Evolutionary conservation across 2,329 filamentous ascomycete genomes (phyloP).

Genomic region (Pyrenophora graminea): DNA sequence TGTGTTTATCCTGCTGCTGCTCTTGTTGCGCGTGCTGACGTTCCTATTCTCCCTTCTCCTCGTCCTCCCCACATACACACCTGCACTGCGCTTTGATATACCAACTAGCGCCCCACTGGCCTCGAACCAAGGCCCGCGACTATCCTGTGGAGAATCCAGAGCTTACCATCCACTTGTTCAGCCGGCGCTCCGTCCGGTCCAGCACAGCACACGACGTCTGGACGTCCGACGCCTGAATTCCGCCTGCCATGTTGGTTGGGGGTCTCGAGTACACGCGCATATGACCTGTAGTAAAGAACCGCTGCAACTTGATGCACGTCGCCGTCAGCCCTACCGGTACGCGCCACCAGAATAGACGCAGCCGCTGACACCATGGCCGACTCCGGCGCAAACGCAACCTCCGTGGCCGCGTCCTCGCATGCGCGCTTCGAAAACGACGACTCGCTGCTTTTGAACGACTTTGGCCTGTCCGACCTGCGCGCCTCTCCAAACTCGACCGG

Average conservation of each 20-base stretch:
- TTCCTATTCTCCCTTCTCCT: background rate
- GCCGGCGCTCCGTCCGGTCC: conserved; percentile 14
- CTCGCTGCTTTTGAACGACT: conserved; percentile 42
- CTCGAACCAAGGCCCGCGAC: conserved; percentile 7
- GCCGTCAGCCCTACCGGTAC: conserved; percentile 10
- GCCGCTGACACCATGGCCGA: conserved; percentile 34
- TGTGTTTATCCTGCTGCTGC: background rate
- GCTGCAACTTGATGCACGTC: background rate
- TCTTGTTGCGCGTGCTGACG: conserved; percentile 13
- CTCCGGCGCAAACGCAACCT: conserved; percentile 31
- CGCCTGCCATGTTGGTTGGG: conserved; percentile 8
- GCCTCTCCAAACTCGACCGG: conserved; percentile 28
- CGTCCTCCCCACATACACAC: conserved; percentile 20
- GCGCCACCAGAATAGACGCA: conserved; percentile 21
- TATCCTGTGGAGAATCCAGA: conserved; percentile 24
- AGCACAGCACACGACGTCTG: conserved; percentile 12
- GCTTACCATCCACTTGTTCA: conserved; percentile 14
- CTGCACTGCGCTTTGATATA: conserved; percentile 12
- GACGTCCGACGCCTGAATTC: conserved; percentile 3
- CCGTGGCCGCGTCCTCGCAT: conserved; percentile 37
- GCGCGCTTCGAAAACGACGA: conserved; percentile 40
- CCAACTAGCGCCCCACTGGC: conserved; percentile 24
- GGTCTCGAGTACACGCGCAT: background rate
- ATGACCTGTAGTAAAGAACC: conserved; percentile 3
- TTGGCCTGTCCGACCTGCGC: conserved; percentile 39